Conservation (phyloP, 2,329 filamentous ascomycete species). For the Achaetomium macrosporum region DNA sequence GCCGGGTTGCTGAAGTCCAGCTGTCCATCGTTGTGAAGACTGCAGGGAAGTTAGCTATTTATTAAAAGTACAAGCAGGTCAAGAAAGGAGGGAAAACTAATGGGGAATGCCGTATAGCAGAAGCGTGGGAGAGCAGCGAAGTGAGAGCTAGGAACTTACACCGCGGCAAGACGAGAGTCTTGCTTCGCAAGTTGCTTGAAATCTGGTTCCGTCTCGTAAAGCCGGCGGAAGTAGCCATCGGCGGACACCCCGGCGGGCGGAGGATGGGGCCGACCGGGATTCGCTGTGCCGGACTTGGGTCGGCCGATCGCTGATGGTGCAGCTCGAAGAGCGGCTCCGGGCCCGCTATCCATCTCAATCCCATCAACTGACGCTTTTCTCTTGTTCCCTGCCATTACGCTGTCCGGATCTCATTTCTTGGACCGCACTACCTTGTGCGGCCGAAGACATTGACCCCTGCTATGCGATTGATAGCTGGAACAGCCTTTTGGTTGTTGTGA, state of each 20-base stretch:
- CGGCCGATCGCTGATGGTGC: background rate
- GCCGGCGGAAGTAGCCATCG: constrained; percentile 31
- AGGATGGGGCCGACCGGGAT: constrained; percentile 4
- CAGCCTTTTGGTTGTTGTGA: too few species aligned
- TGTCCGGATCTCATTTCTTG: background rate
- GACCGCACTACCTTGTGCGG: background rate
- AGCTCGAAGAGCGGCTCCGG: constrained; percentile 7
- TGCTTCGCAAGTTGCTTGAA: constrained; percentile 38
- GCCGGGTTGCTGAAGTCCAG: constrained; percentile 76
- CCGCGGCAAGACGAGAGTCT: constrained; percentile 37
- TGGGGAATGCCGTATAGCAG: background rate
- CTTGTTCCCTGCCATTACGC: constrained; percentile 17
- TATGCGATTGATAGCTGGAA: too few species aligned
- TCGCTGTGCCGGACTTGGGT: background rate
- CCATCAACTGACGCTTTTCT: constrained; percentile 20
- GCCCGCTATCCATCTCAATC: background rate
- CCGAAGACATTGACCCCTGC: too few species aligned
- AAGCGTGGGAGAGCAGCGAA: background rate
- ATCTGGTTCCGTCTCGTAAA: constrained; percentile 39
- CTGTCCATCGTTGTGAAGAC: constrained; percentile 39
- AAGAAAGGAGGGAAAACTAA: background rate
- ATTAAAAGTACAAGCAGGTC: background rate
- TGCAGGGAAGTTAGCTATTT: constrained; percentile 15
- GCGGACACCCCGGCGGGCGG: constrained; percentile 33
- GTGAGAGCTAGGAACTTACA: constrained; percentile 31